A percentile compares a stretch with the other conserved stretches of the same genome.
Conservation (phyloP, 2,329 filamentous ascomycete genomes). For the Curvularia hawaiiensis region DNA sequence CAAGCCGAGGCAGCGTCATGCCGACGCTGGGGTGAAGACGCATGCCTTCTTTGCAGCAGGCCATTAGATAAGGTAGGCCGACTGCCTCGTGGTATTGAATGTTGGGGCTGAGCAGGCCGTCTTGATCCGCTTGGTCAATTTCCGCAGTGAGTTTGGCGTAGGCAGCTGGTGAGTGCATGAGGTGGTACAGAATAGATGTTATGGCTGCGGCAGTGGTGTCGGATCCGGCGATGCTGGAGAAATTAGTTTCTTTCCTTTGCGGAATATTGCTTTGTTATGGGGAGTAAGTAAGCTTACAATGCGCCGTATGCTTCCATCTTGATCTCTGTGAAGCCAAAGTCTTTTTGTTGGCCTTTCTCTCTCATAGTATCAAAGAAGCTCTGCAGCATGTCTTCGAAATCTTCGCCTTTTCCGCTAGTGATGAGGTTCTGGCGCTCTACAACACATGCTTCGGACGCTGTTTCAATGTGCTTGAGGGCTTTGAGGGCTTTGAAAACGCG, state of each 20-base stretch:
- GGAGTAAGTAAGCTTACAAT: neutral
- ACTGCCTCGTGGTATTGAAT: constrained; percentile 63
- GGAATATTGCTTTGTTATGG: no score
- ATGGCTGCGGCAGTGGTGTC: constrained; percentile 74
- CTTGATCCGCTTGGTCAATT: constrained; percentile 61
- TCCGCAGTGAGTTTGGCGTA: constrained; percentile 63
- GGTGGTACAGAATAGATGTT: constrained; percentile 71
- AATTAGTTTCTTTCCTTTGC: no score
- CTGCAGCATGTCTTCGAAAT: neutral
- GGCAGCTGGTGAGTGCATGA: constrained; percentile 64
- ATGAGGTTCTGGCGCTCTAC: neutral
- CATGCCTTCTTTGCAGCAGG: constrained; percentile 77
- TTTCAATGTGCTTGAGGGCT: constrained; percentile 1
- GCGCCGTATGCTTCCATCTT: constrained; percentile 10
- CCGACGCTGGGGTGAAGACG: constrained; percentile 75
- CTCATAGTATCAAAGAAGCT: neutral
- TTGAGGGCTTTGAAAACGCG: neutral
- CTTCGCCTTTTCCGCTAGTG: neutral
- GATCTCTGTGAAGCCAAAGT: constrained; percentile 6
- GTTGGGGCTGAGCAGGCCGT: constrained; percentile 49
- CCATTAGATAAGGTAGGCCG: constrained; percentile 73
- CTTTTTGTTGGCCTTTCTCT: neutral
- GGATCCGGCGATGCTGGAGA: constrained; percentile 1
- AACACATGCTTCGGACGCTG: neutral
- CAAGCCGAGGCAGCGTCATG: constrained; percentile 71